Base-by-base conservation (phyloP, 306 rosid species). In the Ormosia semicastrata region DNA sequence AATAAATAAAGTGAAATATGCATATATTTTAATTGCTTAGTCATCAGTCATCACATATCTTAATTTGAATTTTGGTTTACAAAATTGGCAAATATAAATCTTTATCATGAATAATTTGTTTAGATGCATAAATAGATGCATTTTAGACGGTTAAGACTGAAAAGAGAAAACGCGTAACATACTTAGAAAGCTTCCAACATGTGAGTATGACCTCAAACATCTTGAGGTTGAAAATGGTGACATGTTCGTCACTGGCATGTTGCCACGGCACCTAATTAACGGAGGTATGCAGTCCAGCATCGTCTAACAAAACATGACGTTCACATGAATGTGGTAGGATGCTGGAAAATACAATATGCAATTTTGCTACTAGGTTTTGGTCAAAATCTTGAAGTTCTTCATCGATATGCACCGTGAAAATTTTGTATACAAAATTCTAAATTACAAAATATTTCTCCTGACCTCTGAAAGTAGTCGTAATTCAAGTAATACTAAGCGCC, bases 251-350 rank as follows among this genome's bases (percentile, higher is more conserved):
- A 54, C 40, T 36, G 56, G 52, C 57, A 65, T 39, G 52, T 62
- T 78, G 80, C 80, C 85, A 77, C 82, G 77, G 17, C 58, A 11
- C 82, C 80, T 32, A 66, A 11, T 46, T 73, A 72, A 24, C 44
- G 71, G 69, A 39, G n/a, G 37, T 53, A 15, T 1, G 37, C 10
- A 29, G 8, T 24, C 64, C 36, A 57, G 24, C 64, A 18, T 66
- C 41, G 44, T 79, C 64, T 13, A 46, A 46, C 56, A 18, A 59
- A 73, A 34, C 43, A 46, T 44, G 44, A 33, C 54, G 6, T 29
- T 68, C 78, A 77, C 75, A 41, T 71, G 67, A 24, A 41, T 10
- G 54, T 57, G 37, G 40, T 13, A 65, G 56, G 36, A 59, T 29
- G 6, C 52, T 65, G 43, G 17, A 53, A 78, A 66, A 30, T 46